A percentile compares a stretch with the other conserved stretches of the same genome.
phyloP scores from a whole-genome alignment of 176 grass and related monocot genomes.

The Hsuehochloa calcarea region DNA sequence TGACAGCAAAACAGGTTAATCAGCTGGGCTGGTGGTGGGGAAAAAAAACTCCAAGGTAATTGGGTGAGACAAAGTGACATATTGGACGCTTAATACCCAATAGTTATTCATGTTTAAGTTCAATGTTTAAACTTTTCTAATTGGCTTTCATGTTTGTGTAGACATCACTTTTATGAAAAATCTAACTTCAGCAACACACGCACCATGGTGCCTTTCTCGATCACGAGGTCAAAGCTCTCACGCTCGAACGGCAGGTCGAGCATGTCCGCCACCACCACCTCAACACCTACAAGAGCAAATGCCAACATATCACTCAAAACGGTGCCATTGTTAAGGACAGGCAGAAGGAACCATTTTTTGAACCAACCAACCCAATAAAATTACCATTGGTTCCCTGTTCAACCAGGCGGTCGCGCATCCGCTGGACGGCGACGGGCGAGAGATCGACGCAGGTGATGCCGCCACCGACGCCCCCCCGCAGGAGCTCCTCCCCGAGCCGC shows the following conservation, averaged over 20 bases:
- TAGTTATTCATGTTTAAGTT: not conserved
- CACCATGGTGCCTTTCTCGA: slow-evolving; percentile 92
- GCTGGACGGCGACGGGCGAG: slow-evolving; percentile 61
- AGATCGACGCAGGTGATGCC: slow-evolving; percentile 89
- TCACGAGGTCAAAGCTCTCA: slow-evolving; percentile 69
- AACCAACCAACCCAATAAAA: too few species aligned
- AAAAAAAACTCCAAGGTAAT: not conserved
- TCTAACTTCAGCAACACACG: not conserved
- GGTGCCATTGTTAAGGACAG: not conserved
- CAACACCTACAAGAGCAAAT: slow-evolving; percentile 37
- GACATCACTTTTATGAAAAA: not conserved
- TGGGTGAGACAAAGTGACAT: not conserved
- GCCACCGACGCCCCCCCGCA: slow-evolving; percentile 56
- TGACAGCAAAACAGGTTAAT: not conserved
- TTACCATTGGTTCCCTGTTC: not conserved
- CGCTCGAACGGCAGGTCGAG: slow-evolving; percentile 69
- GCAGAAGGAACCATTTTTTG: too few species aligned
- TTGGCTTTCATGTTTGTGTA: not conserved
- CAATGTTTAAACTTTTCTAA: not conserved
- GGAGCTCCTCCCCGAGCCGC: slow-evolving; percentile 67
- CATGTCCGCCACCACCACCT: slow-evolving; percentile 84
- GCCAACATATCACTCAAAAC: not conserved
- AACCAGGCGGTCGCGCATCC: slow-evolving; percentile 59
- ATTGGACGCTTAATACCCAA: not conserved
- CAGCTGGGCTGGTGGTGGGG: not conserved